Base-by-base conservation (phyloP, 371 early-diverging fungal species). In the Mortierella sp. region DNA sequence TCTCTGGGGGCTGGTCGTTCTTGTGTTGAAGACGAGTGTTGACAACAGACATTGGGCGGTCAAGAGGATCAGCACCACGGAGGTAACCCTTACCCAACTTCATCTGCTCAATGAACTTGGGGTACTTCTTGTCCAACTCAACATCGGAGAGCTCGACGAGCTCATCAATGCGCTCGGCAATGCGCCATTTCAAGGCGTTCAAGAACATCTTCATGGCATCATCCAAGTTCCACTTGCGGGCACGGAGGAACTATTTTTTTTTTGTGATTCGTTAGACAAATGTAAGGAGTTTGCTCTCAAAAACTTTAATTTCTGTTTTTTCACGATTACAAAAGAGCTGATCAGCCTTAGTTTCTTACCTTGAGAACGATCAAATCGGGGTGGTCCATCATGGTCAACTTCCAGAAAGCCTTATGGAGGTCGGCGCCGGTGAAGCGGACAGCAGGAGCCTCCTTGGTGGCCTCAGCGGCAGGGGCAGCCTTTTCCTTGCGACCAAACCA, bases 161-260 rank as follows among this genome's bases (percentile, higher is more conserved):
- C 21, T 87, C 87, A 38, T 85, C 84, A 4, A 93, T 75, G 63
- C 87, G 91, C 71, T 85, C 86, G 41, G 83, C 83, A 48, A 89
- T 65, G 70, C 93, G 85, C 94, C 95, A 95, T 65, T 89, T 85
- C 47, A 95, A 77, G 19, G 91, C 84, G 22, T 87, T 84, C 53
- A 88, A 62, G 55, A 92, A 72, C 94, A 94, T 94, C 41, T 85
- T 83, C 63, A 90, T 87, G 33, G 94, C 91, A 62, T 91, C 89
- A 43, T 89, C 86, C 48, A 91, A 82, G 70, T 92, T 89, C 92
- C 93, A 95, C 78, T 94, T 94, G 70, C 95, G 88, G n/a, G 95
- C 95, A 68, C 94, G 89, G 24, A 95, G 76, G 79, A 90, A 95
- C 40, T 95, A 91, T 36, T n/a, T 55, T 55, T 24, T 10, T 36